A percentile compares a stretch with the other conserved stretches of the same genome.
These are phyloP conservation scores for Cytospora piceae DNA, from an alignment of 2,329 filamentous ascomycete species.

Conservation along the genomic window DNA sequence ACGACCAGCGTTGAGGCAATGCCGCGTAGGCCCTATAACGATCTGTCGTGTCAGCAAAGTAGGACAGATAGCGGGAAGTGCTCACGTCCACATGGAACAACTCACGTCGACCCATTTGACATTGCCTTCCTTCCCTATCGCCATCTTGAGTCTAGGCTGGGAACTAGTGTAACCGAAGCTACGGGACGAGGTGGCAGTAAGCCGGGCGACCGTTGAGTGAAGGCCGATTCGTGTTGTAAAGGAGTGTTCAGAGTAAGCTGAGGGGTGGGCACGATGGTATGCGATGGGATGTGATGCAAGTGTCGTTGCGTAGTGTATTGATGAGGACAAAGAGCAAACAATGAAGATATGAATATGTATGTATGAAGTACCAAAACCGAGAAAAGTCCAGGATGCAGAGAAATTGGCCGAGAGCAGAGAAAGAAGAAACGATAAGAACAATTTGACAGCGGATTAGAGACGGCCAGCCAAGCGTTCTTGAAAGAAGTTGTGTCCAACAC, in stretches of 20 bases:
- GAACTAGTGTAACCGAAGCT: constrained; percentile 4
- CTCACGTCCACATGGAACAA: background rate
- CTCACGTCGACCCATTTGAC: constrained; percentile 32
- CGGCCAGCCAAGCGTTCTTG: background rate
- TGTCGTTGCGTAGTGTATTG: background rate
- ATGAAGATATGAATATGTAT: background rate
- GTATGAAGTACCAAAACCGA: background rate
- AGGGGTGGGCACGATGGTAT: too few species aligned
- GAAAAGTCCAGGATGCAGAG: background rate
- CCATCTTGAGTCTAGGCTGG: constrained; percentile 32
- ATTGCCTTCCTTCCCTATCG: constrained; percentile 30
- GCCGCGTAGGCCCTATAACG: constrained; percentile 29
- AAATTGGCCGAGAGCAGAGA: constrained; percentile 8
- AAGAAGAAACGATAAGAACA: background rate
- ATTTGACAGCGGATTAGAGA: background rate
- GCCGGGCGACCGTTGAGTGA: background rate
- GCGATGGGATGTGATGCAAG: background rate
- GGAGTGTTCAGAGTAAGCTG: too few species aligned
- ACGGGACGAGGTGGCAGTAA: background rate
- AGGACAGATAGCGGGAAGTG: constrained; percentile 54
- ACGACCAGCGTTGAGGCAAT: constrained; percentile 31
- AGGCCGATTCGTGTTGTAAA: background rate
- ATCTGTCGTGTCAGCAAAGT: constrained; percentile 45
- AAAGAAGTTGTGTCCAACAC: background rate
- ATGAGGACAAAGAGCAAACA: background rate